Conservation (phyloP, 2,329 filamentous ascomycete genomes). For the Pseudogymnoascus sp. region DNA sequence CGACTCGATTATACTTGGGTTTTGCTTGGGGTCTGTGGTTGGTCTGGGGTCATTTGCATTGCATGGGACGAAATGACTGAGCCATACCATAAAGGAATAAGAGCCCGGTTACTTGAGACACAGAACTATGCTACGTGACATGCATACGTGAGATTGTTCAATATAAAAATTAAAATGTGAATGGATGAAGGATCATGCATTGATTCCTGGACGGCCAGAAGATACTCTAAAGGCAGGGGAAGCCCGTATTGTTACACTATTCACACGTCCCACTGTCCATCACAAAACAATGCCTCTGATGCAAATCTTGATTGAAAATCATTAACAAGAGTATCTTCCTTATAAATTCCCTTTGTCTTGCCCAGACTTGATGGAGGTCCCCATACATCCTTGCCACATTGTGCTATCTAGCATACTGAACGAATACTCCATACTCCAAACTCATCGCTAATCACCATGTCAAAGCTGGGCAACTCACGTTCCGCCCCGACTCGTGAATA, state of each 20-base stretch:
- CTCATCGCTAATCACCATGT: background rate
- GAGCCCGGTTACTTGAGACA: slow-evolving; percentile 1
- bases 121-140: background rate
- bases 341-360: background rate
- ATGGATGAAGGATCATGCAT: background rate
- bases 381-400: background rate
- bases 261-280: background rate
- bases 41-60: slow-evolving; percentile 7
- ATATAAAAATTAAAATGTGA: background rate
- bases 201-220: background rate
- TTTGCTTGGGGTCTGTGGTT: slow-evolving; percentile 7
- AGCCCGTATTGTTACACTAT: background rate
- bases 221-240: background rate
- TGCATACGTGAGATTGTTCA: background rate
- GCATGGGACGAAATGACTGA: slow-evolving; percentile 3
- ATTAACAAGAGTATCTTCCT: background rate
- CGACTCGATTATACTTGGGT: slow-evolving; percentile 1
- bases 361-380: background rate
- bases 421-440: background rate
- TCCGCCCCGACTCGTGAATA: background rate
- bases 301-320: background rate
- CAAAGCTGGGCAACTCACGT: background rate
- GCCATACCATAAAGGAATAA: slow-evolving; percentile 9
- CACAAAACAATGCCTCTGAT: background rate
- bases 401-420: background rate